These are phyloP conservation scores for Talaromyces sp. DNA, from an alignment of 2,329 filamentous ascomycete species.

Conservation along the genomic window DNA sequence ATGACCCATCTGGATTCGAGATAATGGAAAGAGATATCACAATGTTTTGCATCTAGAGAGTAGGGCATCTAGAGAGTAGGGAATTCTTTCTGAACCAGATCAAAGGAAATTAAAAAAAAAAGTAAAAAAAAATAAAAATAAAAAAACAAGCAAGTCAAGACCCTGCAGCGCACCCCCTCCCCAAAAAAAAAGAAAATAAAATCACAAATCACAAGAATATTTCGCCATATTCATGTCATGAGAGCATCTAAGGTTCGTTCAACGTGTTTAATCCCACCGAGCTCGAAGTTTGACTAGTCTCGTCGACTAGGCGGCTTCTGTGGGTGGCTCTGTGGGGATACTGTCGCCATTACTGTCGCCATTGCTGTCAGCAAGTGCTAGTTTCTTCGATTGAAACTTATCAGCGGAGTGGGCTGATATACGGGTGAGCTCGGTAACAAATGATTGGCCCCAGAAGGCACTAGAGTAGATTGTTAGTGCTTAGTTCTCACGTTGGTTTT, in stretches of 20 bases:
- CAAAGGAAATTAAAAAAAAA: background rate
- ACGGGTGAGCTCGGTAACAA: conserved; percentile 77
- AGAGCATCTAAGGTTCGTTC: conserved; percentile 29
- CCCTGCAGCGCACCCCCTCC: too few species aligned
- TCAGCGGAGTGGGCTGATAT: conserved; percentile 52
- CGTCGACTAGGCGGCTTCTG: background rate
- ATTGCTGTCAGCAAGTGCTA: conserved; percentile 18
- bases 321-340: background rate
- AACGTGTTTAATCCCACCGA: conserved; percentile 3
- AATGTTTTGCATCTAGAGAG: conserved; percentile 10
- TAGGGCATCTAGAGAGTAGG: conserved; percentile 3
- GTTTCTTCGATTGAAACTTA: conserved; percentile 39
- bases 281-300: background rate
- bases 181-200: conserved; percentile 10
- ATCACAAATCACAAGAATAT: conserved; percentile 14
- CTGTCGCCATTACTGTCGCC: conserved; percentile 9
- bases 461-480: conserved; percentile 43
- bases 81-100: conserved; percentile 9
- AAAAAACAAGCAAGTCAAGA: conserved; percentile 8
- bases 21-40: background rate
- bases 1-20: background rate
- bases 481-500: background rate
- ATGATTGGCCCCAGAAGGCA: conserved; percentile 94
- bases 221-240: conserved; percentile 33
- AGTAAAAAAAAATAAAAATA: too few species aligned